A percentile compares a stretch with the other conserved stretches of the same genome.
Evolutionary conservation across 1,139 yeast species (phyloP).

Genomic region (Geotrichum histeridarum): DNA sequence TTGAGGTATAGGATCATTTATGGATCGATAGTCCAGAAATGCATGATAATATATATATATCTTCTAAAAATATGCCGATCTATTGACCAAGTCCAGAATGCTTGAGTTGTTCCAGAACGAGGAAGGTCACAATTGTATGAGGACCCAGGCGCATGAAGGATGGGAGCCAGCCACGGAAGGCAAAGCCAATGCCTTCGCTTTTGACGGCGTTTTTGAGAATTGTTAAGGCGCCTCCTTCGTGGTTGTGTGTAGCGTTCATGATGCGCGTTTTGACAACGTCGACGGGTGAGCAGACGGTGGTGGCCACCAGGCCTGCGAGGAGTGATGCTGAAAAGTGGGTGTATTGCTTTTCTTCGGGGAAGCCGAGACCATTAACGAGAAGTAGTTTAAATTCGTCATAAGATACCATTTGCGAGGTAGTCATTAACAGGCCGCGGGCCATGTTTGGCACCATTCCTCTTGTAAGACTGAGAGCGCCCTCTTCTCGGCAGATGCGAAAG

Average conservation of each 20-base stretch:
- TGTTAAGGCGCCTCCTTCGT: conserved; percentile 42
- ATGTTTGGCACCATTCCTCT: conserved; percentile 76
- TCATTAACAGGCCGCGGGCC: conserved; percentile 79
- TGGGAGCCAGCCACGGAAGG: conserved; percentile 90
- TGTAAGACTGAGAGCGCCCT: conserved; percentile 56
- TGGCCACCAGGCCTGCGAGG: conserved; percentile 79
- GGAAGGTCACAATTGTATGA: conserved; percentile 78
- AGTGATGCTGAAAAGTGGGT: conserved; percentile 77
- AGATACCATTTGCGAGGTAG: conserved; percentile 86
- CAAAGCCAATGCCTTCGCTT: conserved; percentile 67
- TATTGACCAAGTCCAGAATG: conserved; percentile 35
- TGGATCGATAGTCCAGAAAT: neutral
- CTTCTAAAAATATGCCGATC: neutral
- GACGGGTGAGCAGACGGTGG: conserved; percentile 88
- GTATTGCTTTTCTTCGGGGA: conserved; percentile 58
- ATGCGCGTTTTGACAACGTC: conserved; percentile 86
- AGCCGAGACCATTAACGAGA: conserved; percentile 47
- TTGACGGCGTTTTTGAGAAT: conserved; percentile 55
- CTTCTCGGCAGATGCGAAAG: conserved; percentile 53
- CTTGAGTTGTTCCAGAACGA: conserved; percentile 73
- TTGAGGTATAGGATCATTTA: neutral
- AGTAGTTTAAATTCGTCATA: conserved; percentile 70
- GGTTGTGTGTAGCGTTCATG: conserved; percentile 59
- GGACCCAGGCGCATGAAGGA: conserved; percentile 84
- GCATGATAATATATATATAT: neutral